These are phyloP conservation scores for Neurospora sp. DNA, from an alignment of 495 filamentous ascomycete genomes.

Conservation along the genomic window DNA sequence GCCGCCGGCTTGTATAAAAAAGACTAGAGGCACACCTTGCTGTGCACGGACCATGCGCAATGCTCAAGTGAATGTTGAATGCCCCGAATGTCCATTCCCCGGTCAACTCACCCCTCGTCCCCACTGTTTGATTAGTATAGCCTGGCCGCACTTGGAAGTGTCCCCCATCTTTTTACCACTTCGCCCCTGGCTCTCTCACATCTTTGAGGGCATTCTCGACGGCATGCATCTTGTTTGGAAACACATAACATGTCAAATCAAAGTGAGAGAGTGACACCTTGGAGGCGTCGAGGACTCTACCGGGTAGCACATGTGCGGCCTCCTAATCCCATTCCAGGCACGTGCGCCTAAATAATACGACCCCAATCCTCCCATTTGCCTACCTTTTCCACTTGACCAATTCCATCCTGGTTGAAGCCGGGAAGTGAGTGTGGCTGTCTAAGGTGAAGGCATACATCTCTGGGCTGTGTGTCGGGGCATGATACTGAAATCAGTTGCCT, in stretches of 20 bases:
- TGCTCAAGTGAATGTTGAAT: background rate
- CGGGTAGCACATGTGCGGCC: background rate
- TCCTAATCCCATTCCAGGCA: background rate
- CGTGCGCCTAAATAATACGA: background rate
- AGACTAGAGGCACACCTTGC: constrained; percentile 2
- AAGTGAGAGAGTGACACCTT: background rate
- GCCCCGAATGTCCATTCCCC: background rate
- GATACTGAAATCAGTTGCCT: background rate
- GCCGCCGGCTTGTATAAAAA: constrained; percentile 9
- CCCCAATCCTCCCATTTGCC: background rate
- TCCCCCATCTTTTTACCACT: background rate
- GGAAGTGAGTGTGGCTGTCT: background rate
- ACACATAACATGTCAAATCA: background rate
- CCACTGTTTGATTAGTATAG: background rate
- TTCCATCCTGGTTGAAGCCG: background rate
- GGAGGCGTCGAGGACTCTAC: background rate
- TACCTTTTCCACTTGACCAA: background rate
- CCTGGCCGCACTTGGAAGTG: background rate
- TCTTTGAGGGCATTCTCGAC: background rate
- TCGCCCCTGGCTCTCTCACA: background rate
- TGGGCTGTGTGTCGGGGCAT: background rate
- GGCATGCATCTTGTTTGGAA: background rate
- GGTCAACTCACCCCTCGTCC: background rate
- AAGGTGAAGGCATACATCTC: background rate
- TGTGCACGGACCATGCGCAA: constrained; percentile 15